These are phyloP conservation scores for Phytophthora idaei DNA, from an alignment of 352 stramenopile genomes.

Conservation along the genomic window DNA sequence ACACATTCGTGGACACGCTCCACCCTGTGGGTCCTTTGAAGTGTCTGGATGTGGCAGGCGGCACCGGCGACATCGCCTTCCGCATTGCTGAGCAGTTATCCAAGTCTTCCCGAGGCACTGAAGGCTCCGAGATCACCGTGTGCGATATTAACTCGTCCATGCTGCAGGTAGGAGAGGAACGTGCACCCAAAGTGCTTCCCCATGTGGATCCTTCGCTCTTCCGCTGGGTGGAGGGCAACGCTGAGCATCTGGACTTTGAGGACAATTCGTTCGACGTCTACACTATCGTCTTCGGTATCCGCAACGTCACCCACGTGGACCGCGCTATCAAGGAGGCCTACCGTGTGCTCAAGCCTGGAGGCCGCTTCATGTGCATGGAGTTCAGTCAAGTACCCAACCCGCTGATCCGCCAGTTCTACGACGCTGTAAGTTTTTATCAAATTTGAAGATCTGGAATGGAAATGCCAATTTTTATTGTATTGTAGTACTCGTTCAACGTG, in stretches of 20 bases:
- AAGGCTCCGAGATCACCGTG: constrained; percentile 91
- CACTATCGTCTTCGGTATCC: constrained; percentile 99
- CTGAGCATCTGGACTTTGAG: constrained; percentile 95
- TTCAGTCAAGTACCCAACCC: constrained; percentile 96
- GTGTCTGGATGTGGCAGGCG: constrained; percentile 97
- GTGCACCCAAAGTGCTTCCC: constrained; percentile 79
- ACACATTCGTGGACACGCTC: constrained; percentile 93
- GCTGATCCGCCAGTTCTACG: constrained; percentile 94
- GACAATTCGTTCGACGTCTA: constrained; percentile 98
- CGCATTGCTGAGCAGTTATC: constrained; percentile 90
- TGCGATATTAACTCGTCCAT: constrained; percentile 99
- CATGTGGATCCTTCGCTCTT: constrained; percentile 65
- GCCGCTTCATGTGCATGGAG: constrained; percentile 98
- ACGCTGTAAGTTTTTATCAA: constrained; percentile 64
- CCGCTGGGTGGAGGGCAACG: constrained; percentile 95
- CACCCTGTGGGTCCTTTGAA: constrained; percentile 75
- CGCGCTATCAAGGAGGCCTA: constrained; percentile 94
- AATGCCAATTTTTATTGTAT: neutral
- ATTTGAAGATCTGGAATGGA: neutral
- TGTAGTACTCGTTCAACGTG: constrained; percentile 97
- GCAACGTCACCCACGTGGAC: constrained; percentile 98
- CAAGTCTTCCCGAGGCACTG: constrained; percentile 34
- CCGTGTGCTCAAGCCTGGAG: constrained; percentile 95
- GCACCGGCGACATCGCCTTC: constrained; percentile 99
- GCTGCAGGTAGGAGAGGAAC: constrained; percentile 94